Evolutionary conservation across 768 basidiomycete species (phyloP).

Genomic region (Astraeus odoratus): DNA sequence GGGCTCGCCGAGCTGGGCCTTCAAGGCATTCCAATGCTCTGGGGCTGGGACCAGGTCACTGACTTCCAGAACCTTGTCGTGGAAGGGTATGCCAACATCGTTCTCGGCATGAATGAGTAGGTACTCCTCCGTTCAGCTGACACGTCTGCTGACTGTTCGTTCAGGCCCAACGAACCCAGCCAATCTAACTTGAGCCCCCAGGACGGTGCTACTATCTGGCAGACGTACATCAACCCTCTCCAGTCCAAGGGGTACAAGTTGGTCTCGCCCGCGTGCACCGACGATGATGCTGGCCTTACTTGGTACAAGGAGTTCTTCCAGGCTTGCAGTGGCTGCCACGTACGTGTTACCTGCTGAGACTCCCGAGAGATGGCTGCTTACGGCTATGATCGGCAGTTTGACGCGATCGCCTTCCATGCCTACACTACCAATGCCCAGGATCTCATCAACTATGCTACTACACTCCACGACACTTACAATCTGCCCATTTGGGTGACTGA

Average conservation of each 20-base stretch:
- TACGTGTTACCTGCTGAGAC: slow-evolving; percentile 27
- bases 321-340: slow-evolving; percentile 44
- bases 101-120: slow-evolving; percentile 72
- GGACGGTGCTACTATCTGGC: slow-evolving; percentile 50
- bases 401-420: slow-evolving; percentile 56
- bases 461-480: slow-evolving; percentile 39
- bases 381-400: slow-evolving; percentile 35
- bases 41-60: slow-evolving; percentile 45
- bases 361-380: background rate
- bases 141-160: slow-evolving; percentile 1
- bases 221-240: slow-evolving; percentile 53
- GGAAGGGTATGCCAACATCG: slow-evolving; percentile 43
- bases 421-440: slow-evolving; percentile 48
- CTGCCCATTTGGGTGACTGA: slow-evolving; percentile 54
- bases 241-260: slow-evolving; percentile 47
- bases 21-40: slow-evolving; percentile 56
- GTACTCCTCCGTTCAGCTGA: slow-evolving; percentile 13
- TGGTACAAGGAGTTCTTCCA: slow-evolving; percentile 62
- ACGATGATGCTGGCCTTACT: slow-evolving; percentile 43
- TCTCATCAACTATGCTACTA: slow-evolving; percentile 46
- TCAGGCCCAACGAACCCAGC: slow-evolving; percentile 58
- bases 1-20: slow-evolving; percentile 32
- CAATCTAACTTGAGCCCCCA: slow-evolving; percentile 57
- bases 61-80: slow-evolving; percentile 41
- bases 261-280: slow-evolving; percentile 62